A percentile compares a stretch with the other conserved stretches of the same genome.
phyloP scores from a whole-genome alignment of 129 eudicot species.

The Helianthus annuus region HanXRQr2.0-SUNRISE NC_035436.2:11905379-11905878 shows the following conservation, averaged over 20 bases:
- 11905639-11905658: conserved; percentile 72
- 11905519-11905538: conserved; percentile 45
- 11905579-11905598: conserved; percentile 49
- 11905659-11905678: conserved; percentile 66
- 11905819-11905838: conserved; percentile 17
- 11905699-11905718: conserved; percentile 52
- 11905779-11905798: conserved; percentile 27
- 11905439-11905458: conserved; percentile 39
- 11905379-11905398: conserved; percentile 58
- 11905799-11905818: conserved; percentile 25
- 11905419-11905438: conserved; percentile 63
- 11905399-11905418: conserved; percentile 38
- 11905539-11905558: conserved; percentile 41
- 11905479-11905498: conserved; percentile 52
- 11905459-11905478: conserved; percentile 54
- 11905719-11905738: conserved; percentile 53
- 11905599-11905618: conserved; percentile 43
- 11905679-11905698: conserved; percentile 49
- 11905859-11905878: too few species aligned
- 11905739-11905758: conserved; percentile 62
- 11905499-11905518: conserved; percentile 58
- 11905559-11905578: conserved; percentile 64
- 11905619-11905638: conserved; percentile 42
- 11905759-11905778: conserved; percentile 32
- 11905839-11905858: not conserved